Base-by-base conservation (phyloP, 129 eudicot genomes). In the Ambrosia artemisiifolia region DNA sequence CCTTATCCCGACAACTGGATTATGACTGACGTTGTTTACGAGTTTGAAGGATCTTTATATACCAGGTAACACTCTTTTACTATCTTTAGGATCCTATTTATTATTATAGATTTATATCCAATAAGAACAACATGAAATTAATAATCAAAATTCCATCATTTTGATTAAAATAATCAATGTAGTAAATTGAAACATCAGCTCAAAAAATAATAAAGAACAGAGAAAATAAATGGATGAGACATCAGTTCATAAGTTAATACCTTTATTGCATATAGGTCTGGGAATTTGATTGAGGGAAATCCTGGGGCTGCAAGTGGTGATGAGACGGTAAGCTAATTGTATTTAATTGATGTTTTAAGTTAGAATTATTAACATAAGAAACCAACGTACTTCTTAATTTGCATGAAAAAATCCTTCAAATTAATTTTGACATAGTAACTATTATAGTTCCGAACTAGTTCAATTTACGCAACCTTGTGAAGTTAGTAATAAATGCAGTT, bases 1-100 rank as follows among this genome's bases (percentile, higher is more conserved):
- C 95, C 98, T 63, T 93, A 93, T 71, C 98, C 98, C 76, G 96
- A 93, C 80, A 93, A 93, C 75, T 93, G 98, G 98, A 93, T 93
- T 67, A 83, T 84, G 70, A 93, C 98, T 59, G 98, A 93, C 80
- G 88, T 87, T 59, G 81, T 89, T 53, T 89, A 89, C 72, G 98
- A 93, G 84, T 61, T 87, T 71, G 98, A 93, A 83, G 96, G 98
- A 75, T 85, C 92, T 68, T 79, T 93, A 36, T 90, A 82, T 75
- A 85, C 98, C 73, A 89, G 98, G 98, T 89, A 79, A 79, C 67
- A 70, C 56, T 74, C 66, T 75, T 46, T 59, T 42, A 68, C 55
- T 56, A 62, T 71, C 28, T 8, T 63, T 35, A 36, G 30, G 68
- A 46, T n/a, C 46, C 32, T 44, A 61, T 32, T 32, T 13, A 60